Evolutionary conservation across 1,284 basidiomycete genomes (phyloP).

Genomic region (Cryptococcus maquisensis): DNA sequence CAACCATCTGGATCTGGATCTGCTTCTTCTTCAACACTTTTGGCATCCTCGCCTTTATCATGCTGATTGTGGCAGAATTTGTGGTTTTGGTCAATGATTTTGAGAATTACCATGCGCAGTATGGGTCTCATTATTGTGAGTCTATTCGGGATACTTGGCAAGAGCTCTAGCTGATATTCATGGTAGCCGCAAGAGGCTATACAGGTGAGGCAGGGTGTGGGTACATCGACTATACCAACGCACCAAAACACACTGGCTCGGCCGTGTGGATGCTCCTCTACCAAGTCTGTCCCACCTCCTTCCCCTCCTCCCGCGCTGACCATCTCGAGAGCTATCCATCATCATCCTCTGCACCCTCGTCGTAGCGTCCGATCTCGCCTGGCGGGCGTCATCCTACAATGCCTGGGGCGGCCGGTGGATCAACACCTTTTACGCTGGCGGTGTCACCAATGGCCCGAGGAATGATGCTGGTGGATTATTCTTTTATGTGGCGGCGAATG

Average conservation of each 20-base stretch:
- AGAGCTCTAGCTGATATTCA: background rate
- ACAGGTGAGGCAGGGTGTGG: slow-evolving; percentile 19
- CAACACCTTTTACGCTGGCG: slow-evolving; percentile 18
- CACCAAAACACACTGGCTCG: slow-evolving; percentile 24
- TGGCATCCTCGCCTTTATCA: slow-evolving; percentile 5
- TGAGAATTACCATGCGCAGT: slow-evolving; percentile 17
- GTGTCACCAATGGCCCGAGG: slow-evolving; percentile 13
- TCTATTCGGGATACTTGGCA: no score
- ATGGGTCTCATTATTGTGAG: slow-evolving; percentile 23
- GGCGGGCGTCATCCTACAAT: slow-evolving; percentile 14
- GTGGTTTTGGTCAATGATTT: slow-evolving; percentile 20
- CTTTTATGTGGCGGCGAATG: slow-evolving; percentile 16
- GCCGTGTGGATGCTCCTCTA: slow-evolving; percentile 18
- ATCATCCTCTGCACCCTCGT: slow-evolving; percentile 20
- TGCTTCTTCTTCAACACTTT: slow-evolving; percentile 10
- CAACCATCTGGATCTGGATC: slow-evolving; percentile 11
- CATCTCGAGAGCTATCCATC: slow-evolving; percentile 14
- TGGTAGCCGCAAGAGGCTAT: slow-evolving; percentile 19
- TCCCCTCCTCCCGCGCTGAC: background rate
- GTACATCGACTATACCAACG: slow-evolving; percentile 25
- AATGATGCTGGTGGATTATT: slow-evolving; percentile 11
- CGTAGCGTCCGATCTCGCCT: slow-evolving; percentile 23
- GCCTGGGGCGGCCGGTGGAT: slow-evolving; percentile 13
- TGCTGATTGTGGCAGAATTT: slow-evolving; percentile 21
- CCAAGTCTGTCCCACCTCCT: slow-evolving; percentile 7